These are phyloP conservation scores for Pseudopediastrum boryanum DNA, from an alignment of 139 green algal species.

Conservation along the genomic window DNA sequence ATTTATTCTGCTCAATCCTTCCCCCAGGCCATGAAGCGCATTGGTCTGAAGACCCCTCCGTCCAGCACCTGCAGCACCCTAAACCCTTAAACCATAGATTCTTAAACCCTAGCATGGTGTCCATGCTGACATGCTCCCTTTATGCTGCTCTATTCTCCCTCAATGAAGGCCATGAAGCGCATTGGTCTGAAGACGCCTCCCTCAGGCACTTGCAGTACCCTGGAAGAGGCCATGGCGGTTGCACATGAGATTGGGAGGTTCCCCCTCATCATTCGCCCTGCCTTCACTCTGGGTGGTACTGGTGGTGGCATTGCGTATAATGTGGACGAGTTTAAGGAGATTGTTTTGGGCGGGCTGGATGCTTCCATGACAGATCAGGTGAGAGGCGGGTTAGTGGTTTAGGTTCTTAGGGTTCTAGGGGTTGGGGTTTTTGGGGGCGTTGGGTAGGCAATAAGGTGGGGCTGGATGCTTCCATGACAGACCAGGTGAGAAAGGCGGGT, in stretches of 20 bases:
- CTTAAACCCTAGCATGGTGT: too few relatives aligned
- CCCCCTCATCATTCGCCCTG: conserved; percentile 98
- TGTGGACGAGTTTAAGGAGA: conserved; percentile 93
- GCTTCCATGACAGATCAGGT: conserved; percentile 94
- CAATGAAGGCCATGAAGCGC: conserved; percentile 55
- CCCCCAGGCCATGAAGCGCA: conserved; percentile 64
- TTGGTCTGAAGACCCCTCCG: conserved; percentile 72
- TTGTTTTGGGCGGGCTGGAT: conserved; percentile 83
- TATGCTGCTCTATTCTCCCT: too few relatives aligned
- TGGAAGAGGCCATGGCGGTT: conserved; percentile 72
- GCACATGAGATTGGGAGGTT: conserved; percentile 79
- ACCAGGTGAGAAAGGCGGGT: conserved; percentile 63
- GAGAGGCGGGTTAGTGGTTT: not conserved
- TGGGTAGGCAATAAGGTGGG: conserved; percentile 63
- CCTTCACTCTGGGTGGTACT: conserved; percentile 97
- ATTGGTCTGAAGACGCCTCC: conserved; percentile 77
- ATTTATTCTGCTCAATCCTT: too few relatives aligned
- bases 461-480: conserved; percentile 92
- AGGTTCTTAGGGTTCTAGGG: too few relatives aligned
- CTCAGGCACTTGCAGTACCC: conserved; percentile 56
- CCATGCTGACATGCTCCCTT: too few relatives aligned
- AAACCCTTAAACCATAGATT: too few relatives aligned
- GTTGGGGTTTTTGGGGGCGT: not conserved
- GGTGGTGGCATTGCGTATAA: conserved; percentile 99
- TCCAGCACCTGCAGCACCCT: too few relatives aligned